Base-by-base conservation (phyloP, 495 filamentous ascomycete species). In the Trichoderma orchidacearum region DNA sequence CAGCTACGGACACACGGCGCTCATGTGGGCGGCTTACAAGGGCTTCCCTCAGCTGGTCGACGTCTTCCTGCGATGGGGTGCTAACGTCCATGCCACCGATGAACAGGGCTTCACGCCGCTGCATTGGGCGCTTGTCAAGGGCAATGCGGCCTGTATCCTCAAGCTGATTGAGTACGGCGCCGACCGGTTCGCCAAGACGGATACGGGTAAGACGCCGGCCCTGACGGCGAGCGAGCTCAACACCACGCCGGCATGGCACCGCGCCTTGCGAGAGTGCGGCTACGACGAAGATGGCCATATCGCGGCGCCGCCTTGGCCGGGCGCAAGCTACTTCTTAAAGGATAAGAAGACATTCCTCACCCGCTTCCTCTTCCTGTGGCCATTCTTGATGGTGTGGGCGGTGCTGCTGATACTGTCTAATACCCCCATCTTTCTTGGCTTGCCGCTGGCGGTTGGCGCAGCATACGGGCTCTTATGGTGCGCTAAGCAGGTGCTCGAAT, bases 11-110 rank as follows among this genome's bases (percentile, higher is more conserved):
- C 94, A 98, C 70, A 97, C 94, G 1, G 84, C 82, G 34, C 72
- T 98, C 54, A 98, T 98, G 93, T 98, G 93, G 93, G 88, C 94
- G 25, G 91, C 91, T 29, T 98, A 98, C 71, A 98, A 97, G 66
- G 94, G 94, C 18, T 95, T 81, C 66, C 85, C 90, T 0, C 83
- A 83, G 23, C 93, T 86, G 63, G 94, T 98, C 48, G 94, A 97
- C 67, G 70, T 96, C 23, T 93, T 95, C 63, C 69, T 98, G 56
- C 84, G 90, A 58, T 98, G 93, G 92, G 93, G 93, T 27, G 93
- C 93, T 30, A 90, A 90, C 66, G 87, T 95, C 17, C 89, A 94
- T 68, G 85, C 88, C 30, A 82, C 80, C 45, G 93, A 98, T 64
- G 89, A 96, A 62, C 83, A 87, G 57, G 92, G 91, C 6, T 89